A percentile compares a stretch with the other conserved stretches of the same genome.
Conservation (phyloP, 192 early-diverging fungal species). For the Entrophospora sp. region DNA sequence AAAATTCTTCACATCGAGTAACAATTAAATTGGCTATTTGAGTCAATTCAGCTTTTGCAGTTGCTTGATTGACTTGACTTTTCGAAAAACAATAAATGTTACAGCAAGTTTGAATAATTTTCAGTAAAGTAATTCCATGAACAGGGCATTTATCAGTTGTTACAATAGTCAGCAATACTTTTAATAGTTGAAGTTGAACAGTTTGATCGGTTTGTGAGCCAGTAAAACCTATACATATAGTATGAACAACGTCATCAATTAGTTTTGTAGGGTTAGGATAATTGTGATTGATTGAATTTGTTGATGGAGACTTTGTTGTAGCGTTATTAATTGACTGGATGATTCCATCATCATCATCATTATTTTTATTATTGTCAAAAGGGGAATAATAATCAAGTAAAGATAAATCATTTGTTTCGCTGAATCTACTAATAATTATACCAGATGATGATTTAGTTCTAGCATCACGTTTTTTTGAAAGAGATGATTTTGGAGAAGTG, state of each 20-base stretch:
- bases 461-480: slow-evolving; percentile 20
- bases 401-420: slow-evolving; percentile 31
- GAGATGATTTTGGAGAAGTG: slow-evolving; percentile 20
- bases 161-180: slow-evolving; percentile 37
- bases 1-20: slow-evolving; percentile 28
- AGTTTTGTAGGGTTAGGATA: slow-evolving; percentile 32
- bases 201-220: slow-evolving; percentile 33
- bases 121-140: slow-evolving; percentile 33
- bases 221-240: slow-evolving; percentile 32
- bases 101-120: slow-evolving; percentile 38
- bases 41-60: slow-evolving; percentile 37
- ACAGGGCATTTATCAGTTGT: slow-evolving; percentile 34
- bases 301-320: no score
- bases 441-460: no score
- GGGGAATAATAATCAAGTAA: slow-evolving; percentile 29
- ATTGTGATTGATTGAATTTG: no score
- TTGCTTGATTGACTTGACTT: slow-evolving; percentile 31
- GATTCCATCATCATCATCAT: slow-evolving; percentile 28
- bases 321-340: no score
- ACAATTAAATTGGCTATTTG: slow-evolving; percentile 39
- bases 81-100: slow-evolving; percentile 40
- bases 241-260: slow-evolving; percentile 40
- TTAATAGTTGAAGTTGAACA: slow-evolving; percentile 36
- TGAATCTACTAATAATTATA: slow-evolving; percentile 26
- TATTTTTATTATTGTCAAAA: slow-evolving; percentile 29